Evolutionary conservation across 169 alveolate genomes (phyloP).

Genomic region (Cryptosporidium tyzzeri): DNA sequence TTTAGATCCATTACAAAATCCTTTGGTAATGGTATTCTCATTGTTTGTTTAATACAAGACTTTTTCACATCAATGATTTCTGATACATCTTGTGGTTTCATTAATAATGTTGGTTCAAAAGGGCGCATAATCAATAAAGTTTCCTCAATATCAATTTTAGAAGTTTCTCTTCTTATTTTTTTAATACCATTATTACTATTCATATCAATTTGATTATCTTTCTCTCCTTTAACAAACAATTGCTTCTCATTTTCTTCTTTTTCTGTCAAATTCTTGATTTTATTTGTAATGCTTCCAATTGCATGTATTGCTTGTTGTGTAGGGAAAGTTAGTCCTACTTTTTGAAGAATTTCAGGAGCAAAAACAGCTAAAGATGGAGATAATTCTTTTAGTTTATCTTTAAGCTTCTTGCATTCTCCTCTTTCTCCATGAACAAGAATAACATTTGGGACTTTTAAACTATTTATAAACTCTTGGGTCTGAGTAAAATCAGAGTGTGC

Average conservation of each 20-base stretch:
- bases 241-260: neutral
- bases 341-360: conserved; percentile 84
- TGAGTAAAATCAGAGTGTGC: conserved; percentile 95
- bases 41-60: conserved; percentile 54
- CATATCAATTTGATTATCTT: neutral
- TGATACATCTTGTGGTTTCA: conserved; percentile 53
- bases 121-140: conserved; percentile 60
- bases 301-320: conserved; percentile 46
- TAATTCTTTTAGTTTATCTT: conserved; percentile 82
- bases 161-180: neutral
- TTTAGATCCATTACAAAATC: neutral
- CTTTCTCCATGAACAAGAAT: conserved; percentile 97
- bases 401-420: conserved; percentile 88
- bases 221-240: neutral
- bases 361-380: conserved; percentile 81
- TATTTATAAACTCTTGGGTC: conserved; percentile 93
- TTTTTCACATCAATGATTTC: conserved; percentile 39
- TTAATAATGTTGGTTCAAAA: conserved; percentile 36
- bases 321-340: conserved; percentile 75
- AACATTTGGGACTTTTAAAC: conserved; percentile 93
- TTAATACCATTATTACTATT: neutral
- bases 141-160: conserved; percentile 26
- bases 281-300: conserved; percentile 50
- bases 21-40: conserved; percentile 48
- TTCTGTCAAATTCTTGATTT: conserved; percentile 2